These are phyloP conservation scores for Allium sativum DNA, from an alignment of 106 monocot species.

Conservation along the genomic window DNA sequence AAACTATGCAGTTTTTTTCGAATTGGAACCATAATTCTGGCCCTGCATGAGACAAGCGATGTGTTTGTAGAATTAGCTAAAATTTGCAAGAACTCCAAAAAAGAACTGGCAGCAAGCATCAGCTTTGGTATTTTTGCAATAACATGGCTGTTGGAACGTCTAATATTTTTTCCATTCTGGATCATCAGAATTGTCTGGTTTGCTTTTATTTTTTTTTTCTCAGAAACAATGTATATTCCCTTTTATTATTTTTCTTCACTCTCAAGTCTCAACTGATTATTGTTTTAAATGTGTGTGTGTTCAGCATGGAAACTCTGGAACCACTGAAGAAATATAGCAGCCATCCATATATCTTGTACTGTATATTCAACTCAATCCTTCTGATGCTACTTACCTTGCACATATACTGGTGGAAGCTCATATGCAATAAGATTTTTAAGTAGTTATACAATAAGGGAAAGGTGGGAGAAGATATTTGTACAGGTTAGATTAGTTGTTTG, in stretches of 20 bases:
- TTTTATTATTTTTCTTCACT: too few relatives aligned
- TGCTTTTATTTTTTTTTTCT: neutral
- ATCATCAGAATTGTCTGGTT: constrained; percentile 72
- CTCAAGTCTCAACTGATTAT: neutral
- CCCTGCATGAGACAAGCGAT: constrained; percentile 75
- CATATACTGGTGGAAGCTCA: constrained; percentile 91
- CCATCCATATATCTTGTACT: constrained; percentile 24
- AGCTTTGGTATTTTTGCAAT: constrained; percentile 72
- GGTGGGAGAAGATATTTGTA: constrained; percentile 85
- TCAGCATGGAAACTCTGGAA: too few relatives aligned
- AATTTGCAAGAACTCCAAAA: constrained; percentile 76
- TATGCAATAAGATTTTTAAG: constrained; percentile 59
- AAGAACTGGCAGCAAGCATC: constrained; percentile 63
- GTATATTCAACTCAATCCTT: constrained; percentile 83
- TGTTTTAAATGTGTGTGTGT: too few relatives aligned
- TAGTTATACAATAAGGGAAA: constrained; percentile 71
- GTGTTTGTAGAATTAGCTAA: constrained; percentile 84
- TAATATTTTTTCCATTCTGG: constrained; percentile 84
- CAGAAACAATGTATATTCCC: too few relatives aligned
- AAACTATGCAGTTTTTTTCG: constrained; percentile 54
- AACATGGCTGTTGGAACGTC: constrained; percentile 65
- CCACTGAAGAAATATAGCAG: too few relatives aligned
- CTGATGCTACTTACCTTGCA: constrained; percentile 67
- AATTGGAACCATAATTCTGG: constrained; percentile 69
- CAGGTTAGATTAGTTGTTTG: constrained; percentile 26